Evolutionary conservation across 1,284 basidiomycete genomes (phyloP).

Genomic region (Malassezia sp.): DNA sequence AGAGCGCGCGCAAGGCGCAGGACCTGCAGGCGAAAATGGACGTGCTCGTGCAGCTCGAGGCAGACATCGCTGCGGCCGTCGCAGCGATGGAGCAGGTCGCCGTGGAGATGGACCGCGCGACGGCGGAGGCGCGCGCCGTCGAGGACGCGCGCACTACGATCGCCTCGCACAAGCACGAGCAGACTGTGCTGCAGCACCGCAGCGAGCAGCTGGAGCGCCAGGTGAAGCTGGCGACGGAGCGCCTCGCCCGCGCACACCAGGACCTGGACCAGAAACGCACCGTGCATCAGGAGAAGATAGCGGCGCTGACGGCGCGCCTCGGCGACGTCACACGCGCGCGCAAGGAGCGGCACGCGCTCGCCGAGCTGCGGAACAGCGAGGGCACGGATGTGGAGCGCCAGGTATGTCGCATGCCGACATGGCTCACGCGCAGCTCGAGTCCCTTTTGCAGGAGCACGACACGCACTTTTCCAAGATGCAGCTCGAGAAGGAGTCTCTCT

Average conservation of each 20-base stretch:
- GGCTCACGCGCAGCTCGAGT: too few relatives aligned
- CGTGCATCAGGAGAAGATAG: conserved; percentile 9
- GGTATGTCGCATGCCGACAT: too few relatives aligned
- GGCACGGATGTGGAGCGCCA: conserved; percentile 6
- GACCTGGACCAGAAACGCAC: conserved; percentile 28
- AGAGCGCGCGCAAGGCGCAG: conserved; percentile 60
- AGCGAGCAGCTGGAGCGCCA: conserved; percentile 12
- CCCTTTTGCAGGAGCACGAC: conserved; percentile 11
- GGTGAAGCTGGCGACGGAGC: conserved; percentile 9
- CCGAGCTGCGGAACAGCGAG: conserved; percentile 8
- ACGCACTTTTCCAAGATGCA: conserved; percentile 13
- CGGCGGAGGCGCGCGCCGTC: conserved; percentile 8
- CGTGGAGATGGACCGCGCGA: conserved; percentile 21
- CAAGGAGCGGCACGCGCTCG: conserved; percentile 13
- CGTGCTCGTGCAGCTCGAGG: conserved; percentile 19
- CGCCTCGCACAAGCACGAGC: conserved; percentile 18
- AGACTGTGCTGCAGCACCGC: conserved; percentile 19
- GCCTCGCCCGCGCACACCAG: conserved; percentile 1
- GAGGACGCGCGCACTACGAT: conserved; percentile 16
- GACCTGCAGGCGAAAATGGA: conserved; percentile 28
- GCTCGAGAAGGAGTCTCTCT: conserved; percentile 12
- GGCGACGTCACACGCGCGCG: conserved; percentile 7
- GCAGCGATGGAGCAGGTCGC: conserved; percentile 31
- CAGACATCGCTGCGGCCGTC: conserved; percentile 20
- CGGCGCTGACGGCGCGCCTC: conserved; percentile 7